phyloP scores from a whole-genome alignment of 1,139 yeast genomes.

The Maudiozyma humilis region DNA sequence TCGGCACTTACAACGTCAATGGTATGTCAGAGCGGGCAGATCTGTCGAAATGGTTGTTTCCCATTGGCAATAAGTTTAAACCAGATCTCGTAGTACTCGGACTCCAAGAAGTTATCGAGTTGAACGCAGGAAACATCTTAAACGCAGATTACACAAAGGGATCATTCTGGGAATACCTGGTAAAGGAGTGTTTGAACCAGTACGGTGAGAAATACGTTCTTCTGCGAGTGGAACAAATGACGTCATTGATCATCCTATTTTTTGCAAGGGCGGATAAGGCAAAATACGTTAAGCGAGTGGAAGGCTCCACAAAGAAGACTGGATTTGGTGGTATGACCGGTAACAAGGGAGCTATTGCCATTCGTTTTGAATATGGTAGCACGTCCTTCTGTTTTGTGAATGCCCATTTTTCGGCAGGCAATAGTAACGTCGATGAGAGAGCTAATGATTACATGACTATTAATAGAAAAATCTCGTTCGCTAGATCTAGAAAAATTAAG shows the following conservation, averaged over 20 bases:
- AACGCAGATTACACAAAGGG: conserved; percentile 62
- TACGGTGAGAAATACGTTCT: conserved; percentile 47
- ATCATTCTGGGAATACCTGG: conserved; percentile 52
- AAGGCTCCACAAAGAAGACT: conserved; percentile 77
- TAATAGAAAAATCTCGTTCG: conserved; percentile 36
- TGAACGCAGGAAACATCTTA: conserved; percentile 76
- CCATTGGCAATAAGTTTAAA: conserved; percentile 43
- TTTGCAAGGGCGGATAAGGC: conserved; percentile 53
- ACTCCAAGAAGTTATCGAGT: conserved; percentile 84
- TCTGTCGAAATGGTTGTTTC: conserved; percentile 75
- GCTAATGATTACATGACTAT: conserved; percentile 74
- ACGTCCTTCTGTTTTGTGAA: conserved; percentile 73
- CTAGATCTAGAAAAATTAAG: conserved; percentile 43
- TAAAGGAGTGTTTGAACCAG: conserved; percentile 49
- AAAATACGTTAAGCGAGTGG: conserved; percentile 52
- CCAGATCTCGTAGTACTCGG: conserved; percentile 78
- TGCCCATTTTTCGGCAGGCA: conserved; percentile 91
- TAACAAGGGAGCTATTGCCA: conserved; percentile 89
- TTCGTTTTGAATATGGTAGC: conserved; percentile 67
- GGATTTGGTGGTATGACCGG: conserved; percentile 95
- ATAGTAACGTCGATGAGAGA: conserved; percentile 66
- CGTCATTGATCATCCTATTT: conserved; percentile 68
- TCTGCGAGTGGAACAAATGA: conserved; percentile 78
- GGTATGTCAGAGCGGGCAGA: conserved; percentile 54
- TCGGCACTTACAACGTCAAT: conserved; percentile 84